Percentiles rank a stretch among this genome's conserved stretches.
phyloP scores from a whole-genome alignment of 2,329 filamentous ascomycete species.

The Claviceps sp. region DNA sequence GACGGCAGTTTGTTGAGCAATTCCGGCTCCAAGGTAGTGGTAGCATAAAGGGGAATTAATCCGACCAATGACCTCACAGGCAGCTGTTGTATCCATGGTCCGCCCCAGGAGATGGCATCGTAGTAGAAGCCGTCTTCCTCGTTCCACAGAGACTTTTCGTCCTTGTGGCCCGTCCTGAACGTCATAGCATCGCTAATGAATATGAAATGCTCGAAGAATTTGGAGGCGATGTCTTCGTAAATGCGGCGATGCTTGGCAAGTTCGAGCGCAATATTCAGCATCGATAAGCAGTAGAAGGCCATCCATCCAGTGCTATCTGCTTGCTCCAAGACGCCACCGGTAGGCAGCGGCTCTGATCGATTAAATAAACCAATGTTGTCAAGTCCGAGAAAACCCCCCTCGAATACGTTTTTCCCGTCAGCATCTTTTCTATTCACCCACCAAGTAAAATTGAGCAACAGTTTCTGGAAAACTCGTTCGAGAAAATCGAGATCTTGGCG shows the following conservation, averaged over 20 bases:
- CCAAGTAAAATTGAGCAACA: slow-evolving; percentile 95
- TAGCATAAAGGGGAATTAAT: slow-evolving; percentile 84
- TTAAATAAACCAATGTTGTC: slow-evolving; percentile 99
- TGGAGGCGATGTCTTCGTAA: slow-evolving; percentile 93
- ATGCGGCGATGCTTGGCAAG: slow-evolving; percentile 87
- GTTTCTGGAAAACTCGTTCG: slow-evolving; percentile 90
- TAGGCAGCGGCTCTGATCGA: slow-evolving; percentile 85
- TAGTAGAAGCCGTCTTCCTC: slow-evolving; percentile 97
- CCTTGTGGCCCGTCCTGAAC: slow-evolving; percentile 55
- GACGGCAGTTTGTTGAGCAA: slow-evolving; percentile 81
- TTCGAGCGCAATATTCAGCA: slow-evolving; percentile 94
- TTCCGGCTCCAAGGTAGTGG: slow-evolving; percentile 83
- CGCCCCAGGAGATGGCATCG: slow-evolving; percentile 92
- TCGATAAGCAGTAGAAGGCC: slow-evolving; percentile 92
- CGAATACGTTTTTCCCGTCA: slow-evolving; percentile 93
- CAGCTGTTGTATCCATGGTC: slow-evolving; percentile 84
- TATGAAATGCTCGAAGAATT: slow-evolving; percentile 98
- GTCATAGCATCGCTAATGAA: slow-evolving; percentile 97
- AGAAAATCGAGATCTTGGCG: slow-evolving; percentile 90
- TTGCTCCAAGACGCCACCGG: slow-evolving; percentile 85
- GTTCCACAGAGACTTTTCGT: slow-evolving; percentile 84
- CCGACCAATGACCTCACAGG: slow-evolving; percentile 86
- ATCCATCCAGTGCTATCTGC: slow-evolving; percentile 98
- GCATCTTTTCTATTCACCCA: slow-evolving; percentile 96
- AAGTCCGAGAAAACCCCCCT: slow-evolving; percentile 86